Base-by-base conservation (phyloP, 495 filamentous ascomycete species). In the Podospora pseudoanserina region DNA sequence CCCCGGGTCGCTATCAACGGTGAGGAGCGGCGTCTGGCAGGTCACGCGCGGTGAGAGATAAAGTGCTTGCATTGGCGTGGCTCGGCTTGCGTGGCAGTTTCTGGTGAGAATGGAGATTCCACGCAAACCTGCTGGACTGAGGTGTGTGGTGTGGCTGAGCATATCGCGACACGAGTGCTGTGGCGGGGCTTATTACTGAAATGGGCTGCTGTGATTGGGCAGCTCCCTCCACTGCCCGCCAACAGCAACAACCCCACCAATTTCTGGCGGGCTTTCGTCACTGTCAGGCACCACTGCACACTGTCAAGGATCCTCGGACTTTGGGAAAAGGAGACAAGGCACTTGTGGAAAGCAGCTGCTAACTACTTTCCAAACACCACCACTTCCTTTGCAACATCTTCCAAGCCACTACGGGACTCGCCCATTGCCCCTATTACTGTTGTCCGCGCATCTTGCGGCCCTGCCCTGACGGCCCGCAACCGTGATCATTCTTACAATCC, bases 201-300 rank as follows among this genome's bases (percentile, higher is more conserved):
- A 63, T 44, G 61, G 34, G 20, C 16, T 13, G 11, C 13, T n/a
- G 11, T 63, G 59, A 61, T 67, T 63, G 65, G 65, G 3, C 55
- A 27, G 23, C 32, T 55, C 13, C 20, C 30, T 49, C 49, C 32
- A 32, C 20, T 15, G 30, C 30, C 30, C 13, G 9, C 67, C 57
- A 28, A 30, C 53, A 65, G 49, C 32, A n/a, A 34, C 34, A 68
- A 58, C 69, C 69, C 69, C 69, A 68, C 69, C 66, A 71, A 66
- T 55, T 64, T 66, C 63, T 63, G 59, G 26, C 53, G 23, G 66
- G 26, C 67, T 68, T 68, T 73, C 72, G 72, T 73, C 72, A 73
- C 72, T 71, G 61, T 73, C 69, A 73, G 72, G 72, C 72, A 73
- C 67, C 70, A 44, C 64, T 67, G 19, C 27, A 18, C 27, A 44